Evolutionary conservation across 257 asterid genomes (phyloP), one percentile per base, ranked within the genome.

Genomic region (Capsicum baccatum): DNA sequence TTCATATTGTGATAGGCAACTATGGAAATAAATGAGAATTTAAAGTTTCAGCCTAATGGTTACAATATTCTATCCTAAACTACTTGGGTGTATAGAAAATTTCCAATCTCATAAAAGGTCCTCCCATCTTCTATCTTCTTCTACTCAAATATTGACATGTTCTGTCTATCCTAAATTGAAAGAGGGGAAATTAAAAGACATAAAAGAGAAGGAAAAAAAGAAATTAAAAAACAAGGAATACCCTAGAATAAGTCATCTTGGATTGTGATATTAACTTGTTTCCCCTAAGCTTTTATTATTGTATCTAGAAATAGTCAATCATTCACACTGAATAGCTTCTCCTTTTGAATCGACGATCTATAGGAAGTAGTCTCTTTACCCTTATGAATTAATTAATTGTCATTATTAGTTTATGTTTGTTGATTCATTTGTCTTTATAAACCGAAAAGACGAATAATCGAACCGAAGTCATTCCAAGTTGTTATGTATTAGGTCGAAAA

Each of bases 291-390:
- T 52, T 26, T 76, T 1, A 26, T 13, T 76, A 21, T 52, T 14
- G 21, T 9, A 76, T 76, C 26, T 8, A 12, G 63, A 76, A 47
- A 44, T 21, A 73, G 37, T 63, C 47, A 33, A 64, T 1, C 17
- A 64, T 64, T 8, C 17, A 0, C 15, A 9, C 0, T 19, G 16
- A 62, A 21, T 62, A 21, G 21, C 0, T 19, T 62, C 4, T 60
- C 3, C 1, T 9, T 62, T 19, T 9, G 1, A 1, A 6, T 21
- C 4, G 2, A 21, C 2, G 5, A 5, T 26, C 9, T 63, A 63
- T 63, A 0, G 8, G 0, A 52, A 63, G 19, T 0, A 21, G 0
- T 62, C 10, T 21, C 0, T 21, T 0, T 63, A 9, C 0, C 1
- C 11, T 19, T 3, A 39, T 39, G 44, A 39, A 4, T 39, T 39